phyloP scores from a whole-genome alignment of 768 basidiomycete genomes.

The Lentinula sp. region DNA sequence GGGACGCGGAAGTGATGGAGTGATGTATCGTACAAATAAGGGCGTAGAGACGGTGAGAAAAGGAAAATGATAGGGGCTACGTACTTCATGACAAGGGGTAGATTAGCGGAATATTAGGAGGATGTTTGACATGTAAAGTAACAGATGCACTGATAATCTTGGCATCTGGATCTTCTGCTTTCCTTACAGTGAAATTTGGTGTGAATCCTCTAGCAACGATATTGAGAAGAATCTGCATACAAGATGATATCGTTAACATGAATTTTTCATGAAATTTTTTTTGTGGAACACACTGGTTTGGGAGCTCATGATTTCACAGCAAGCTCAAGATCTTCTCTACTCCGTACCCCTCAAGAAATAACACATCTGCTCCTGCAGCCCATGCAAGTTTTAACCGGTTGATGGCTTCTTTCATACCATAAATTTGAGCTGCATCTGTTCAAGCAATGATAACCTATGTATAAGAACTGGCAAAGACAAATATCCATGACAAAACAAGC shows the following conservation, averaged over 20 bases:
- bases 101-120: no score
- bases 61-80: no score
- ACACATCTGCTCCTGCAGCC: slow-evolving; percentile 31
- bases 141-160: slow-evolving; percentile 28
- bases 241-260: neutral
- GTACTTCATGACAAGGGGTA: no score
- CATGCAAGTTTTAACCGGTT: slow-evolving; percentile 39
- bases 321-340: slow-evolving; percentile 33
- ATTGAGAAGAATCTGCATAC: slow-evolving; percentile 36
- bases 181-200: slow-evolving; percentile 40
- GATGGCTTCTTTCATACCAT: slow-evolving; percentile 46
- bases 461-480: neutral
- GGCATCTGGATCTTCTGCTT: slow-evolving; percentile 39
- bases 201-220: slow-evolving; percentile 47
- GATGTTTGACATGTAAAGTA: no score
- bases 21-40: no score
- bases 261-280: neutral
- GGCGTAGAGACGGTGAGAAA: no score
- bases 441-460: slow-evolving; percentile 40
- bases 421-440: slow-evolving; percentile 46
- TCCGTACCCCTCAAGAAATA: slow-evolving; percentile 49
- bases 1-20: no score
- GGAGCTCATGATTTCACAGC: slow-evolving; percentile 34
- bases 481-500: neutral
- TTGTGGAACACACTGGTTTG: slow-evolving; percentile 25